Evolutionary conservation across 345 rosid genomes (phyloP).

Genomic region (Dipteronia sinensis): DNA sequence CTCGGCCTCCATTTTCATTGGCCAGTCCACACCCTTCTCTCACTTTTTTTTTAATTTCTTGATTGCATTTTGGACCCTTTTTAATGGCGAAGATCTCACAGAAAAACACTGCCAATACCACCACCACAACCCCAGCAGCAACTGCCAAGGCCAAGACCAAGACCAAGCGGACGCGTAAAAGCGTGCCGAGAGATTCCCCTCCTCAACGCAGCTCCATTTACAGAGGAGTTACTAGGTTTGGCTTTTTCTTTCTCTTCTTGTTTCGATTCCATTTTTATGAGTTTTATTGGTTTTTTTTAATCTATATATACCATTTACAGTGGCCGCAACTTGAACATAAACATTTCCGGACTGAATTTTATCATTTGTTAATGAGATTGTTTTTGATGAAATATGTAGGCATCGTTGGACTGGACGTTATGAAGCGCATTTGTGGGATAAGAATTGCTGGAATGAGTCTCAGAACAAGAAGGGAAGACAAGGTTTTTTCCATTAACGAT

Average conservation of each 20-base stretch:
- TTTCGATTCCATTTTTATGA: background rate
- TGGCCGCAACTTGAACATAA: no score
- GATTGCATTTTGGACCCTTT: background rate
- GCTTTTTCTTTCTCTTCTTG: background rate
- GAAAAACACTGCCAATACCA: slow-evolving; percentile 7
- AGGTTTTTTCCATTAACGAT: slow-evolving; percentile 36
- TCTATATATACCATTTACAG: slow-evolving; percentile 19
- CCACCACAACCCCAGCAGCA: background rate
- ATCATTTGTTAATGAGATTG: no score
- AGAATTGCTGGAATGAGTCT: slow-evolving; percentile 63
- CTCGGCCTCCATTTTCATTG: background rate
- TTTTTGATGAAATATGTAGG: slow-evolving; percentile 15
- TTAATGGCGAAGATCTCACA: slow-evolving; percentile 48
- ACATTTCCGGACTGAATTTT: no score
- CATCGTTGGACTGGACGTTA: slow-evolving; percentile 68
- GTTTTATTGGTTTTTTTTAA: no score
- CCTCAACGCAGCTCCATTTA: slow-evolving; percentile 63
- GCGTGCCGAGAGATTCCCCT: slow-evolving; percentile 53
- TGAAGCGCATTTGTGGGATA: slow-evolving; percentile 72
- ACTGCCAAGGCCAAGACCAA: slow-evolving; percentile 15
- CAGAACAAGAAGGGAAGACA: slow-evolving; percentile 69
- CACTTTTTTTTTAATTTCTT: background rate
- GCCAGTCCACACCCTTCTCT: background rate
- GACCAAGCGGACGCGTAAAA: slow-evolving; percentile 51
- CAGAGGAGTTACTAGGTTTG: slow-evolving; percentile 68